Conservation (phyloP, 1,284 basidiomycete genomes). For the Fistulinella staudtii region DNA sequence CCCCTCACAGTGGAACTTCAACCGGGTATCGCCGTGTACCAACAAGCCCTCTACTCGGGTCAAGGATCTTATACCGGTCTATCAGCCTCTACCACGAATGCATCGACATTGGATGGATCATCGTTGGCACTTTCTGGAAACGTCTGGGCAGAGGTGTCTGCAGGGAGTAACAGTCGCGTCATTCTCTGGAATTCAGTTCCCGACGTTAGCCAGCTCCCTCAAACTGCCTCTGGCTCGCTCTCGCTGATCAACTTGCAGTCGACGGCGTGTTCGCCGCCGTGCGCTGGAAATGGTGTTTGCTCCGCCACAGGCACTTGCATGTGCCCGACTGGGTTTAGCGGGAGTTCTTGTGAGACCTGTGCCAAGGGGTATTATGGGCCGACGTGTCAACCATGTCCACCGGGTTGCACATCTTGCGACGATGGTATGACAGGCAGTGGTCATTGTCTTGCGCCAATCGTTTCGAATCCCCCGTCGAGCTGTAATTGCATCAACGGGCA, state of each 20-base stretch:
- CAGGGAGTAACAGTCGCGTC: conserved; percentile 50
- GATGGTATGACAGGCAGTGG: conserved; percentile 74
- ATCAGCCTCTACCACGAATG: conserved; percentile 47
- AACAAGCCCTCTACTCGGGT: conserved; percentile 58
- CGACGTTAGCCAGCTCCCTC: conserved; percentile 65
- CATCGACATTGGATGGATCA: conserved; percentile 47
- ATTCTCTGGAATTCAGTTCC: conserved; percentile 76
- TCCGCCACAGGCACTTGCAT: conserved; percentile 62
- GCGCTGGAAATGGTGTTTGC: conserved; percentile 68
- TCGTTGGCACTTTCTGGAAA: conserved; percentile 63
- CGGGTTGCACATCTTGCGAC: conserved; percentile 65
- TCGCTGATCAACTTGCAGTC: conserved; percentile 66
- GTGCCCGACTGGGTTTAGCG: conserved; percentile 70
- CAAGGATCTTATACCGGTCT: conserved; percentile 55
- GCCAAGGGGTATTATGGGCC: conserved; percentile 68
- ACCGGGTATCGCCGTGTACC: conserved; percentile 62
- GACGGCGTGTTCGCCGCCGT: conserved; percentile 64
- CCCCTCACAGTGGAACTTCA: conserved; percentile 62
- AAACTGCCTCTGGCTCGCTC: conserved; percentile 42
- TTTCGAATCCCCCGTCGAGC: conserved; percentile 51
- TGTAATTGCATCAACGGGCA: conserved; percentile 79
- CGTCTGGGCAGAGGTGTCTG: conserved; percentile 61
- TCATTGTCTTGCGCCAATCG: conserved; percentile 51
- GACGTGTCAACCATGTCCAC: conserved; percentile 62
- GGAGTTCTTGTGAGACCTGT: conserved; percentile 74